Conservation (phyloP, 192 early-diverging fungal species). For the Backusella psychrophila region DNA sequence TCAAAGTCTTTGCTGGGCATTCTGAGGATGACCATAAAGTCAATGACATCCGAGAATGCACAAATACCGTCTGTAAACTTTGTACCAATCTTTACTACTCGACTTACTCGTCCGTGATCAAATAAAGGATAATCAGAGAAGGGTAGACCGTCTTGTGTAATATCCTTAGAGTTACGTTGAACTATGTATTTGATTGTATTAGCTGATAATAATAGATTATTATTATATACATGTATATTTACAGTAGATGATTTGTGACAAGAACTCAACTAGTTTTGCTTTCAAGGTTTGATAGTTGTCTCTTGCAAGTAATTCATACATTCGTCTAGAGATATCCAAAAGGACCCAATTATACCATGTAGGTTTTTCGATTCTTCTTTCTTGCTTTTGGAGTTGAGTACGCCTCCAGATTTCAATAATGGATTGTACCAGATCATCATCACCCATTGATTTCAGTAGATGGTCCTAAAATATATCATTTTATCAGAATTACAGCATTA, state of each 20-base stretch:
- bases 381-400: not conserved
- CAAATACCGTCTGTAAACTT: not conserved
- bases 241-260: not conserved
- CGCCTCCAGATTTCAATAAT: not conserved
- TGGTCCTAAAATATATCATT: not conserved
- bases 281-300: not conserved
- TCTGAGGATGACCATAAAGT: not conserved
- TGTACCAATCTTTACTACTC: not conserved
- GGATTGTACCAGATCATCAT: not conserved
- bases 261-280: not conserved
- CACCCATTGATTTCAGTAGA: not conserved
- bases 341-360: not conserved
- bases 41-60: not conserved
- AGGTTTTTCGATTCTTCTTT: not conserved
- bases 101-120: not conserved
- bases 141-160: not conserved
- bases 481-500: not conserved
- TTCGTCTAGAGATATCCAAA: not conserved
- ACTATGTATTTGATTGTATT: not conserved
- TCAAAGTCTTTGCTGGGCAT: not conserved
- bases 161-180: not conserved
- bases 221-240: not conserved
- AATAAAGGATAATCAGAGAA: not conserved
- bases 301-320: not conserved
- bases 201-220: not conserved